A percentile compares a stretch with the other conserved stretches of the same genome.
Conservation (phyloP, 2,329 filamentous ascomycete species). For the Fusarium agapanthi region DNA sequence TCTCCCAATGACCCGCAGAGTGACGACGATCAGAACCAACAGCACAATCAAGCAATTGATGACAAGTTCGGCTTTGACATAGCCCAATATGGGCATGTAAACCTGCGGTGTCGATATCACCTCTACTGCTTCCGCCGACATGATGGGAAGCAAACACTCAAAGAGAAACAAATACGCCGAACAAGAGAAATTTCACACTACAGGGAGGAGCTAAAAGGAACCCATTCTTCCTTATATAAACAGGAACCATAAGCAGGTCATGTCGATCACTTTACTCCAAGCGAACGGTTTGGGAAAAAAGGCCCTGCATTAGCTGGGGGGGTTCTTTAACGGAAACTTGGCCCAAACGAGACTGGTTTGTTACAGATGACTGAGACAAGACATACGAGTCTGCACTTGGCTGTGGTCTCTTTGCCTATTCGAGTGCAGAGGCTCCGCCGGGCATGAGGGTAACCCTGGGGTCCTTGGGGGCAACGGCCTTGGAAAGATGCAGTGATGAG, state of each 20-base stretch:
- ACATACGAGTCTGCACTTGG: not conserved
- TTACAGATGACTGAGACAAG: not conserved
- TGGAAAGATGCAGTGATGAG: not conserved
- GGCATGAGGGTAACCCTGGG: not conserved
- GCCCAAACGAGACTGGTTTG: not conserved
- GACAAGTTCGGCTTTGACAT: slow-evolving; percentile 42
- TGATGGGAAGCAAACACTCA: not conserved
- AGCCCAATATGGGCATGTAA: slow-evolving; percentile 28
- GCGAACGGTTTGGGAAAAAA: not conserved
- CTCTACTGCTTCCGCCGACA: slow-evolving; percentile 6
- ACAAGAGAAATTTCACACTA: not conserved
- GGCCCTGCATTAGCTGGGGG: slow-evolving; percentile 20
- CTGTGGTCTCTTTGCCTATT: slow-evolving; percentile 1
- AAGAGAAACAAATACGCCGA: slow-evolving; percentile 9
- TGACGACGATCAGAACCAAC: slow-evolving; percentile 42
- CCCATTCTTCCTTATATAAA: slow-evolving; percentile 28
- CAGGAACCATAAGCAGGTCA: not conserved
- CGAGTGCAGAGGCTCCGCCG: not conserved
- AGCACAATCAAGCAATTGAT: slow-evolving; percentile 46
- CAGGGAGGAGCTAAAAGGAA: not conserved
- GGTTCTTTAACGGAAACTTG: not conserved
- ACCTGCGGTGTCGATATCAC: slow-evolving; percentile 28
- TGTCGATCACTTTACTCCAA: slow-evolving; percentile 18
- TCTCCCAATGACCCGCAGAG: slow-evolving; percentile 41
- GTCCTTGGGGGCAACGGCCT: not conserved